A percentile compares a stretch with the other conserved stretches of the same genome.
These are phyloP conservation scores for Mycena latifolia DNA, from an alignment of 768 basidiomycete species.

Conservation along the genomic window DNA sequence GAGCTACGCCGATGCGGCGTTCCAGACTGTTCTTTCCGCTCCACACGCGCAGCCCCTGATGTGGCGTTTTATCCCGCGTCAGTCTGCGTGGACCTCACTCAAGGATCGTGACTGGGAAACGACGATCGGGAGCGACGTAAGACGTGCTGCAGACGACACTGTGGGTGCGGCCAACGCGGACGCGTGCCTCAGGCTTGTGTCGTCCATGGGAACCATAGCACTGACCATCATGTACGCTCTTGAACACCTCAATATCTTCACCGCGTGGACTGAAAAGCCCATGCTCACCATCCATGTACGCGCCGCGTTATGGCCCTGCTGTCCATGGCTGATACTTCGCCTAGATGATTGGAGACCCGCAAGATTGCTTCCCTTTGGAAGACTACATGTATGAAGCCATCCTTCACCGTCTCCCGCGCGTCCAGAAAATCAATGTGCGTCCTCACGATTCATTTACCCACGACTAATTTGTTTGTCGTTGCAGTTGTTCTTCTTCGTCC, in stretches of 20 bases:
- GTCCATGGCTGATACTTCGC: no score
- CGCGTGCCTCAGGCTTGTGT: constrained; percentile 15
- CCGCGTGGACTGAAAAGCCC: constrained; percentile 18
- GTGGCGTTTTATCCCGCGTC: constrained; percentile 16
- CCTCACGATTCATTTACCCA: background rate
- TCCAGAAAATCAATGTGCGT: constrained; percentile 16
- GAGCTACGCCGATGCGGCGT: background rate
- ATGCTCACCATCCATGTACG: constrained; percentile 18
- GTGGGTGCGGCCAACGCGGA: constrained; percentile 5
- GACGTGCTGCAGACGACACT: background rate
- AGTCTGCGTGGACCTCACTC: constrained; percentile 14
- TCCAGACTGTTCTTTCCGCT: constrained; percentile 3
- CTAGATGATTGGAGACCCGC: constrained; percentile 10
- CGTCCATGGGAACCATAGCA: constrained; percentile 15
- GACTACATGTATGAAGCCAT: constrained; percentile 22
- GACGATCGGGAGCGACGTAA: constrained; percentile 9
- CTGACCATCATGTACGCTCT: constrained; percentile 19
- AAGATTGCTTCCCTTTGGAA: background rate
- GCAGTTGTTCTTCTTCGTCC: constrained; percentile 20
- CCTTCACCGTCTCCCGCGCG: constrained; percentile 13
- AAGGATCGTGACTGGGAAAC: constrained; percentile 9
- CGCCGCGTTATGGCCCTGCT: background rate
- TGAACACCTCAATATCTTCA: constrained; percentile 17
- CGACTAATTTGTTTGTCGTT: background rate
- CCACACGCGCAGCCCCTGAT: constrained; percentile 4